phyloP scores from a whole-genome alignment of 192 early-diverging fungal genomes.

The Rhizophagus sp. region DNA sequence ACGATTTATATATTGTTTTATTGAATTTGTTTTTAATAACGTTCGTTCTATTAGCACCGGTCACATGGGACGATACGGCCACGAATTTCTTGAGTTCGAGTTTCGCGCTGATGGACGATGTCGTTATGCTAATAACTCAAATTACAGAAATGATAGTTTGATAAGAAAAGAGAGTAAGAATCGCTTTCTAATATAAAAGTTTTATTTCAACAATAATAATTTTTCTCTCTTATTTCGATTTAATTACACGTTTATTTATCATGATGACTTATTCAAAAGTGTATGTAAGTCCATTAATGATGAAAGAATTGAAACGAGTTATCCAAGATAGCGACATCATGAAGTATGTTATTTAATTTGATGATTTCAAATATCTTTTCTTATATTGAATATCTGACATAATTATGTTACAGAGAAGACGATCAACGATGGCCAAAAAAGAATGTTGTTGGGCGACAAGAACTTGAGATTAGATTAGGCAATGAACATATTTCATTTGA shows the following conservation, averaged over 20 bases:
- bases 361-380: background rate
- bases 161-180: conserved; percentile 86
- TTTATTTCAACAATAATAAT: background rate
- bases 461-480: conserved; percentile 91
- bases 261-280: conserved; percentile 45
- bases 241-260: too few relatives aligned
- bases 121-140: conserved; percentile 97
- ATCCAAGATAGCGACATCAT: conserved; percentile 88
- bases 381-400: background rate
- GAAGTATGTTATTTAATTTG: conserved; percentile 54
- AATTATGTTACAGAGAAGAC: conserved; percentile 68
- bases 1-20: background rate
- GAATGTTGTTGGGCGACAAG: conserved; percentile 87
- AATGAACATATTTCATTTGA: conserved; percentile 92
- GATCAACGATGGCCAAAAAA: conserved; percentile 89
- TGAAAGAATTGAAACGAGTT: conserved; percentile 89
- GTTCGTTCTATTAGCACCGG: conserved; percentile 60
- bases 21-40: background rate
- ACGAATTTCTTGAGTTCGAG: conserved; percentile 99
- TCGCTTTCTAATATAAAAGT: background rate
- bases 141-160: conserved; percentile 95
- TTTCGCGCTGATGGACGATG: conserved; percentile 83
- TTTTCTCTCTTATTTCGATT: background rate
- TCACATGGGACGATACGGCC: conserved; percentile 93
- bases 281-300: conserved; percentile 72